Evolutionary conservation across 345 rosid species (phyloP).

Genomic region (Atalantia buxifolia): DNA sequence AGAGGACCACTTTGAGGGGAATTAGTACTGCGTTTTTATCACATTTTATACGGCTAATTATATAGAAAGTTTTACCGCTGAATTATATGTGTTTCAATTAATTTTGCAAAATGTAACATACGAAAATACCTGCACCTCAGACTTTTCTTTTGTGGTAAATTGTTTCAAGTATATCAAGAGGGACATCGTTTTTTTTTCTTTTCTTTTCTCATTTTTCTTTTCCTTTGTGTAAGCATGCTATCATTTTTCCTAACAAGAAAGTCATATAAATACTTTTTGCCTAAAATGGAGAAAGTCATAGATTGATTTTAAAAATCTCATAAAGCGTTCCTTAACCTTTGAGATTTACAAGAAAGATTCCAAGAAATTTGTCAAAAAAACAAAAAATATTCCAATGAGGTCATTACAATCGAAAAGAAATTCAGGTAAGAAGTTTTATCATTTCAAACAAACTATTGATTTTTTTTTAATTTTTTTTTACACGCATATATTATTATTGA

Average conservation of each 20-base stretch:
- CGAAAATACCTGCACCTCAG: not conserved
- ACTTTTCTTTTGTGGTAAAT: not conserved
- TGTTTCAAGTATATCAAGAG: not conserved
- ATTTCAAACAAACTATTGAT: no score
- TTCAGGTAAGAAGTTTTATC: no score
- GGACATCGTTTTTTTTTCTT: not conserved
- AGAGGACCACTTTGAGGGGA: slow-evolving; percentile 28
- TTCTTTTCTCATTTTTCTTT: not conserved
- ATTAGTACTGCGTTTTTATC: not conserved
- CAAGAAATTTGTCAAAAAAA: not conserved
- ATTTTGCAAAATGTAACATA: not conserved
- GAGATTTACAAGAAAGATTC: not conserved
- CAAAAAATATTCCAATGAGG: not conserved
- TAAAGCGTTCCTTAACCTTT: not conserved
- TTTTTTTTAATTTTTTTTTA: no score
- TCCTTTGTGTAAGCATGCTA: not conserved
- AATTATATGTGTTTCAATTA: not conserved
- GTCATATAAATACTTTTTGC: not conserved
- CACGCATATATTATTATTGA: no score
- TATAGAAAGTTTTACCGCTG: not conserved
- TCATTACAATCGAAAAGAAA: not conserved
- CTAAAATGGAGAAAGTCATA: not conserved
- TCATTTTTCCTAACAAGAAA: not conserved
- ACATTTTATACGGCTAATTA: no score
- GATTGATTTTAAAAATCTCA: not conserved